phyloP scores from a whole-genome alignment of 495 filamentous ascomycete species.

The Aspergillus steynii region DNA sequence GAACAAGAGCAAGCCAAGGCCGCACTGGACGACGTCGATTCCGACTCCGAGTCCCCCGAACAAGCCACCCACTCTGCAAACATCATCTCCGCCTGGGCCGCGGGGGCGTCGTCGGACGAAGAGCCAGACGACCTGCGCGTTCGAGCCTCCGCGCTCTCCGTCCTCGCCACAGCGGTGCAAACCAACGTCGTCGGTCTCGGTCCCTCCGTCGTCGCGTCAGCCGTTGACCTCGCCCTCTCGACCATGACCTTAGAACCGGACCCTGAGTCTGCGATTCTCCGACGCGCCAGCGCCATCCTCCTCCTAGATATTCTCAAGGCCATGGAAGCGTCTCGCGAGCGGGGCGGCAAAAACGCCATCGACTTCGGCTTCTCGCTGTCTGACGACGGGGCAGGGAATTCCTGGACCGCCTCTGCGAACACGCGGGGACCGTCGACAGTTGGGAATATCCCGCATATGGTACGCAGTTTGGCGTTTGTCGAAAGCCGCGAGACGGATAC shows the following conservation, averaged over 20 bases:
- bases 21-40: slow-evolving; percentile 28
- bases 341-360: slow-evolving; percentile 42
- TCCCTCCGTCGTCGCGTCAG: slow-evolving; percentile 50
- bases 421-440: slow-evolving; percentile 29
- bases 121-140: slow-evolving; percentile 73
- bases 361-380: slow-evolving; percentile 62
- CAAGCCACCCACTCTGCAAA: slow-evolving; percentile 56
- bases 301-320: slow-evolving; percentile 67
- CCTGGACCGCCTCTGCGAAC: neutral
- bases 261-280: slow-evolving; percentile 66
- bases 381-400: slow-evolving; percentile 20
- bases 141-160: slow-evolving; percentile 73
- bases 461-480: slow-evolving; percentile 65
- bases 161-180: slow-evolving; percentile 67
- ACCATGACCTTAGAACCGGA: slow-evolving; percentile 66
- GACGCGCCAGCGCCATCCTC: slow-evolving; percentile 70
- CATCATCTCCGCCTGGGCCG: slow-evolving; percentile 75
- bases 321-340: slow-evolving; percentile 57
- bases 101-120: slow-evolving; percentile 52
- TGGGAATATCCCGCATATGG: slow-evolving; percentile 60
- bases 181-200: slow-evolving; percentile 65
- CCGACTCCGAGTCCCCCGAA: slow-evolving; percentile 44
- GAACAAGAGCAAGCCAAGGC: slow-evolving; percentile 25
- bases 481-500: slow-evolving; percentile 68
- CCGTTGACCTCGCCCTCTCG: slow-evolving; percentile 65